Evolutionary conservation across 208 protist genomes (phyloP).

Genomic region (Angomonas ambiguus): DNA sequence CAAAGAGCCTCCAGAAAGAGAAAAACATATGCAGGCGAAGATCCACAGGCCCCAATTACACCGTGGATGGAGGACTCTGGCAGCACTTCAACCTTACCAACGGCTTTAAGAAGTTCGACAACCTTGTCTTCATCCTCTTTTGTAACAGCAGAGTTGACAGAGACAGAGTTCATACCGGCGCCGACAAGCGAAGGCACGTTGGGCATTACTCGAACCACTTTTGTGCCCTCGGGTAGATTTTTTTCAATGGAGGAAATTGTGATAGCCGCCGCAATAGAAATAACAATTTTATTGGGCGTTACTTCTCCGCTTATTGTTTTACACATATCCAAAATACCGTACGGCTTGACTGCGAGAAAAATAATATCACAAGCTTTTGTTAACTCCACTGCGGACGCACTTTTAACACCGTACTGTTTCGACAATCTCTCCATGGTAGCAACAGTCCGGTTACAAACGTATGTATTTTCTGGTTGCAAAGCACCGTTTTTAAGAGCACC

Average conservation of each 20-base stretch:
- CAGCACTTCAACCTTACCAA: constrained; percentile 68
- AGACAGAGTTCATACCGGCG: constrained; percentile 63
- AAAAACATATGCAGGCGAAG: constrained; percentile 95
- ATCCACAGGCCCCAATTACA: constrained; percentile 93
- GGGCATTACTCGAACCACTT: constrained; percentile 95
- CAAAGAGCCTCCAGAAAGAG: constrained; percentile 95
- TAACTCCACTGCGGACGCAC: constrained; percentile 42
- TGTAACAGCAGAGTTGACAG: constrained; percentile 34
- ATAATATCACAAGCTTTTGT: constrained; percentile 70
- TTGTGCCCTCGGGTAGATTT: constrained; percentile 30
- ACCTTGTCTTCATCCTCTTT: constrained; percentile 37
- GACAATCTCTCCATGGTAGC: constrained; percentile 36
- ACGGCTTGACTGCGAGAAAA: constrained; percentile 93
- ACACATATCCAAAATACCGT: constrained; percentile 63
- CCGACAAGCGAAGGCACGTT: constrained; percentile 90
- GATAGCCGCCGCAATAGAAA: constrained; percentile 93
- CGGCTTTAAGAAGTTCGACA: constrained; percentile 51
- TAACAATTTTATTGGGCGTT: constrained; percentile 57
- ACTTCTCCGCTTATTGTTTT: constrained; percentile 35
- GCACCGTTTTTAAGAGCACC: constrained; percentile 43
- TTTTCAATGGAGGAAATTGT: constrained; percentile 66
- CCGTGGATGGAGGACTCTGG: constrained; percentile 81
- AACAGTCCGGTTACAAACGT: constrained; percentile 63
- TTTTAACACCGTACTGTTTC: constrained; percentile 42
- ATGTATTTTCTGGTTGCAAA: constrained; percentile 42